Evolutionary conservation across 1,284 basidiomycete species (phyloP).

Genomic region (Rhodotorula sp.): DNA sequence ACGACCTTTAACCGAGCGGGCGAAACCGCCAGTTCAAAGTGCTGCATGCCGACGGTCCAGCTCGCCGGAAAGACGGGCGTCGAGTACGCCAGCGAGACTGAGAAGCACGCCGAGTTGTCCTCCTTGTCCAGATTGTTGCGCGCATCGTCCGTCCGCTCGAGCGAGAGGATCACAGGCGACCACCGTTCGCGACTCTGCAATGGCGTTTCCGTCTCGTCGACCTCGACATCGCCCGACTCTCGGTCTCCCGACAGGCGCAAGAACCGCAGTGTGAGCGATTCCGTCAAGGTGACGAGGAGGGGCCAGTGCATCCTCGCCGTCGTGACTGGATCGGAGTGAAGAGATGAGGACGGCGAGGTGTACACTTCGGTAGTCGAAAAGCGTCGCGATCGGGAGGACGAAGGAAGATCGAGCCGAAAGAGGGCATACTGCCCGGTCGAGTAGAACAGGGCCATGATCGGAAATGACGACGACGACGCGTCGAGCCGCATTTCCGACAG

Average conservation of each 20-base stretch:
- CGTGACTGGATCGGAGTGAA: constrained; percentile 27
- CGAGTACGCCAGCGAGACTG: constrained; percentile 45
- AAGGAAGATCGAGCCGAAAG: constrained; percentile 37
- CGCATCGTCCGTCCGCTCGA: background rate
- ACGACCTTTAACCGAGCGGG: constrained; percentile 12
- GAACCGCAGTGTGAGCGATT: constrained; percentile 43
- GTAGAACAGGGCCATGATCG: constrained; percentile 42
- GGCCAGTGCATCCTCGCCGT: constrained; percentile 42
- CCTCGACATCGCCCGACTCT: constrained; percentile 5
- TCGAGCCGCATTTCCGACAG: constrained; percentile 38
- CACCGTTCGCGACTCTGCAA: constrained; percentile 30
- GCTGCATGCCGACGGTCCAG: constrained; percentile 47
- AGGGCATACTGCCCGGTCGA: constrained; percentile 45
- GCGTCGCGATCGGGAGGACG: background rate
- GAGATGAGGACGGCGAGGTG: constrained; percentile 4
- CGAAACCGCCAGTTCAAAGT: constrained; percentile 40
- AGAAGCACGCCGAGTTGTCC: constrained; percentile 19
- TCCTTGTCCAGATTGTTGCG: background rate
- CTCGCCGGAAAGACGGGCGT: constrained; percentile 44
- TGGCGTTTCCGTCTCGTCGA: constrained; percentile 41
- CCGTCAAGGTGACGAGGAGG: constrained; percentile 46
- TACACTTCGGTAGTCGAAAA: constrained; percentile 19
- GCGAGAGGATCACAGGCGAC: constrained; percentile 16
- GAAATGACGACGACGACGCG: constrained; percentile 1
- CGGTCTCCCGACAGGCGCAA: constrained; percentile 17